phyloP scores from a whole-genome alignment of 1,284 basidiomycete genomes.

The Ganoderma boninense region DNA sequence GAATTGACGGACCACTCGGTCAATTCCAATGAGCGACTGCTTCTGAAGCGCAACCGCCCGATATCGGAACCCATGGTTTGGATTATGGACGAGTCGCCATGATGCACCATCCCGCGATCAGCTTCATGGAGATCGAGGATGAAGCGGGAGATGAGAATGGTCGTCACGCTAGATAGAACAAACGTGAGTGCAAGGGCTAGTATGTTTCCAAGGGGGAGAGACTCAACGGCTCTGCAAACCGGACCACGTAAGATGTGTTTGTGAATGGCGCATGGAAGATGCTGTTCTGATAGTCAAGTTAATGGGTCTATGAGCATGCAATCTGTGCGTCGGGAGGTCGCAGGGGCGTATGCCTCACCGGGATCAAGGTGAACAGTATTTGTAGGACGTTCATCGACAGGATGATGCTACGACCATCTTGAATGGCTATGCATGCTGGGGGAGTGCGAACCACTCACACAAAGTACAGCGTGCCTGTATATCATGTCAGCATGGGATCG shows the following conservation, averaged over 20 bases:
- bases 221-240: constrained; percentile 2
- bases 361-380: background rate
- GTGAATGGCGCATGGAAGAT: background rate
- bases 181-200: background rate
- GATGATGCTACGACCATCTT: background rate
- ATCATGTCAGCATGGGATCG: background rate
- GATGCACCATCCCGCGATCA: background rate
- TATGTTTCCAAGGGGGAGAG: background rate
- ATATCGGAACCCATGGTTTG: background rate
- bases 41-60: background rate
- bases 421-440: background rate
- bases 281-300: background rate
- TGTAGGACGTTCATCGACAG: background rate
- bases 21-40: background rate
- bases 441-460: background rate
- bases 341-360: too few relatives aligned
- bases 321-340: background rate
- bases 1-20: background rate
- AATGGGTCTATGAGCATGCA: background rate
- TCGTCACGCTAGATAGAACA: background rate
- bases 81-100: background rate
- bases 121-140: constrained; percentile 1
- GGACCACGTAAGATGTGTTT: background rate
- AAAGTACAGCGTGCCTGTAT: background rate
- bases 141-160: background rate